Percentiles rank a stretch among this genome's conserved stretches.
phyloP scores from a whole-genome alignment of 202 grass and related monocot genomes.

The Panicum hallii region DNA sequence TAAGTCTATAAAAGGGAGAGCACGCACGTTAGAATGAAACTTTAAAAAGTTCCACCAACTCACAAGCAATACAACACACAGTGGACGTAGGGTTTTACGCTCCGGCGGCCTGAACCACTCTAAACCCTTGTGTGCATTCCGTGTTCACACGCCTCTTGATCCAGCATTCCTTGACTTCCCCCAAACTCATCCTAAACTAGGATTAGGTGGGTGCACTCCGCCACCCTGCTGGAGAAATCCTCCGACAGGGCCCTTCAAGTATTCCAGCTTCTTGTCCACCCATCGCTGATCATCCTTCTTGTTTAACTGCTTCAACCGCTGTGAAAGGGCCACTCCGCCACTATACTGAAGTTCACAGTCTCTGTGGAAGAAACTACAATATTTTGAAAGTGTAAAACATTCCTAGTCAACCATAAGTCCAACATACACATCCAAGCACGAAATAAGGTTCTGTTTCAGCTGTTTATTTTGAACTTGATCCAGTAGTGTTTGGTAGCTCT shows the following conservation, averaged over 20 bases:
- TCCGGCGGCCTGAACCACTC: no score
- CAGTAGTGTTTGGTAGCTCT: not conserved
- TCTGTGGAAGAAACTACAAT: not conserved
- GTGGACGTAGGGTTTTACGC: no score
- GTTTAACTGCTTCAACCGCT: not conserved
- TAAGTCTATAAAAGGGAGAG: no score
- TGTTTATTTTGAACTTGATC: not conserved
- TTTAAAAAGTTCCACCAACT: no score
- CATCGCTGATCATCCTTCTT: not conserved
- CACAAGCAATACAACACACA: no score
- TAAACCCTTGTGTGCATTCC: no score
- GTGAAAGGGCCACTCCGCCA: not conserved
- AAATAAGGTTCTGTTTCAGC: not conserved
- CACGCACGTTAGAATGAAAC: no score
- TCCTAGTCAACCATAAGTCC: not conserved
- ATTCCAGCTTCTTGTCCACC: not conserved
- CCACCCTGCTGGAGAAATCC: no score
- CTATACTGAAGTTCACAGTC: not conserved
- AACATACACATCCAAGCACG: not conserved
- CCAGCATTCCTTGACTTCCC: no score
- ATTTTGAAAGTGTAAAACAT: not conserved
- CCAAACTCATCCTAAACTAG: no score
- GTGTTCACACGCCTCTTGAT: no score
- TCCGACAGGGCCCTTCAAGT: not conserved
- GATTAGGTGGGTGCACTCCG: no score